phyloP scores from a whole-genome alignment of 2,329 filamentous ascomycete species.

The Drechslerella stenobrocha region DNA sequence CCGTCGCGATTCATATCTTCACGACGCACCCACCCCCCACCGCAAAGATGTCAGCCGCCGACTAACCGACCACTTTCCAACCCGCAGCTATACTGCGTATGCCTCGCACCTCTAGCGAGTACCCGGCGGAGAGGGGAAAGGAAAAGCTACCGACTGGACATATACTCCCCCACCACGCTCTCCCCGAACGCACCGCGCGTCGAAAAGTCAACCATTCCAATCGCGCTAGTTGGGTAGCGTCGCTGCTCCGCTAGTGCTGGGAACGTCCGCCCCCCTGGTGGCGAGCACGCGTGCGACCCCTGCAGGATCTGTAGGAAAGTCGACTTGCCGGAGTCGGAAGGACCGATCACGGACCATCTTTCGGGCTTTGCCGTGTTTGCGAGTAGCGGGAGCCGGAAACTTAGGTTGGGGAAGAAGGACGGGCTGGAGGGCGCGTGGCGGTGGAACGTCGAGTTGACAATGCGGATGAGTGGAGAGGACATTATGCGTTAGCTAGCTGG shows the following conservation, averaged over 20 bases:
- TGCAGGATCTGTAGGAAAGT: constrained; percentile 77
- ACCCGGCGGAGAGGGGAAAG: constrained; percentile 1
- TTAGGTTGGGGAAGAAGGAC: constrained; percentile 72
- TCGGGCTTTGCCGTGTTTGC: constrained; percentile 56
- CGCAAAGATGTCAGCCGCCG: too few relatives aligned
- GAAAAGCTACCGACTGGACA: constrained; percentile 51
- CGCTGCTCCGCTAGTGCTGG: constrained; percentile 71
- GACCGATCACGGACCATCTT: constrained; percentile 83
- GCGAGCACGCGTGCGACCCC: constrained; percentile 74
- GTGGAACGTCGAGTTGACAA: constrained; percentile 81
- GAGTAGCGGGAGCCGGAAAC: constrained; percentile 69
- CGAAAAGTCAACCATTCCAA: constrained; percentile 90
- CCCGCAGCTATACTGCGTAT: too few relatives aligned
- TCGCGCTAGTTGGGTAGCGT: constrained; percentile 61
- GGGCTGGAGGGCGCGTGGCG: constrained; percentile 70
- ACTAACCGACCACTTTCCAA: too few relatives aligned
- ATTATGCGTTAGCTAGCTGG: constrained; percentile 77
- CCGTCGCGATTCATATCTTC: constrained; percentile 82
- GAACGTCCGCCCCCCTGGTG: constrained; percentile 73
- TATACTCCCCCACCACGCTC: constrained; percentile 48
- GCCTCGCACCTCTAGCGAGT: too few relatives aligned
- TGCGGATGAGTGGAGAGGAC: constrained; percentile 59
- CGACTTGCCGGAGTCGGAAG: constrained; percentile 77
- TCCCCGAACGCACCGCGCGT: constrained; percentile 61
- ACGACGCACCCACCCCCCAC: too few relatives aligned